Percentiles rank a stretch among this genome's conserved stretches.
These are phyloP conservation scores for Tulasnella sp. DNA, from an alignment of 768 basidiomycete genomes.

Conservation along the genomic window DNA sequence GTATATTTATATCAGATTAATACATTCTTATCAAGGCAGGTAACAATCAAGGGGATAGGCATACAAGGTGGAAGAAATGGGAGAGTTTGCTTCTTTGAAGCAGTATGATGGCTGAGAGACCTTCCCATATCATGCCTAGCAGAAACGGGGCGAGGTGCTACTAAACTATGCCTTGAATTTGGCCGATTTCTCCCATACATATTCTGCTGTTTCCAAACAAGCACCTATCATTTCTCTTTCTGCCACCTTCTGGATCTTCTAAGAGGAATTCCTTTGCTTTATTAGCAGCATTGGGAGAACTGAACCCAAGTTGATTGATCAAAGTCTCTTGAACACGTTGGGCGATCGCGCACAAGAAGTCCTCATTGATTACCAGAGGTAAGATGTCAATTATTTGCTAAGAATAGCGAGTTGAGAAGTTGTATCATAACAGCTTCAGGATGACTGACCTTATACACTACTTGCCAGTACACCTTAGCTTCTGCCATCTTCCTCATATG, in stretches of 20 bases:
- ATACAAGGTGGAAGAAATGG: too few relatives aligned
- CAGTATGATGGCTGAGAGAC: too few relatives aligned
- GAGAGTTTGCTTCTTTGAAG: too few relatives aligned
- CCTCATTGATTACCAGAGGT: slow-evolving; percentile 36
- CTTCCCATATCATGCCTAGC: too few relatives aligned
- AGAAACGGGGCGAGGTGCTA: too few relatives aligned
- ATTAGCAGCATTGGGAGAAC: slow-evolving; percentile 13
- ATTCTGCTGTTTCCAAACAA: too few relatives aligned
- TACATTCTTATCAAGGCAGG: too few relatives aligned
- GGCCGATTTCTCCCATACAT: too few relatives aligned
- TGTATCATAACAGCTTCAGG: not conserved
- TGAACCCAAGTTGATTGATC: slow-evolving; percentile 26
- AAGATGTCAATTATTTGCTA: slow-evolving; percentile 44
- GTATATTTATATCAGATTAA: too few relatives aligned
- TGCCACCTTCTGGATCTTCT: slow-evolving; percentile 33
- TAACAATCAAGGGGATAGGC: too few relatives aligned
- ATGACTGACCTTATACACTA: slow-evolving; percentile 38
- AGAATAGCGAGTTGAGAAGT: not conserved
- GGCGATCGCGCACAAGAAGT: slow-evolving; percentile 31
- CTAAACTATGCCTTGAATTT: too few relatives aligned
- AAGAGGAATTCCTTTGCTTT: slow-evolving; percentile 27
- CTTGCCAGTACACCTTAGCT: slow-evolving; percentile 45
- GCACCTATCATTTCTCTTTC: too few relatives aligned
- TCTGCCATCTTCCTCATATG: slow-evolving; percentile 35
- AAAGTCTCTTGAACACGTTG: slow-evolving; percentile 28